Evolutionary conservation across 2,329 filamentous ascomycete species (phyloP), one percentile per base, ranked within the genome.

Genomic region (Lasiodiplodia hormozganensis): DNA sequence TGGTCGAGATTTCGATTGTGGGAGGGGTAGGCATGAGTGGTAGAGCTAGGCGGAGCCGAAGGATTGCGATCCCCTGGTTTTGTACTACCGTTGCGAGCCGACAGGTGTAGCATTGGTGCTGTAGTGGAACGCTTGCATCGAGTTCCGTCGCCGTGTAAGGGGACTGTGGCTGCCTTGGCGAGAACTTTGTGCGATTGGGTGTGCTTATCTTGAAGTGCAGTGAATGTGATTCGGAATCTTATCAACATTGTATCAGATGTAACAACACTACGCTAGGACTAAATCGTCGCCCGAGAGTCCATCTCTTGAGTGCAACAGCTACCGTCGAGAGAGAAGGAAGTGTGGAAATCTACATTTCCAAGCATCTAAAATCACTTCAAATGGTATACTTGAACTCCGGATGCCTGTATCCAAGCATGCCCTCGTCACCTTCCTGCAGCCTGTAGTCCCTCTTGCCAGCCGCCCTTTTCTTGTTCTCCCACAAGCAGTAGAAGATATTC

Each of bases 361-460:
- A 21, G 8, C n/a, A 47, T 47, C 43, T 21, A 18, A 21, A 21
- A 10, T 47, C 43, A 47, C 18, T 21, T 64, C 60, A 72, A 31
- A 71, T 58, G 6, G 76, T 76, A 52, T 77, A 78, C 67, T 71
- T 74, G 62, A 77, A 78, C 16, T 62, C 68, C 1, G 76, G 75
- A 70, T 78, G 76, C 11, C 73, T 69, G 70, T 77, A 74, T 8
- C 76, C 76, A 23, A 78, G 66, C 69, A 65, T 71, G 10, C 62
- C 71, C 10, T 73, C 76, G 51, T 75, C 70, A n/a, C 69, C 71
- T 47, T 74, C 71, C 21, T 67, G 40, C n/a, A 77, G 51, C 34
- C 74, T 70, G 11, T 71, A 68, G 58, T 75, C 70, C 12, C 67
- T 62, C 25, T 51, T 51, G 3, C 67, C 67, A 21, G 36, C 18